A percentile compares a stretch with the other conserved stretches of the same genome.
Evolutionary conservation across 2,329 filamentous ascomycete species (phyloP).

Genomic region (Coniochaeta ligniaria): DNA sequence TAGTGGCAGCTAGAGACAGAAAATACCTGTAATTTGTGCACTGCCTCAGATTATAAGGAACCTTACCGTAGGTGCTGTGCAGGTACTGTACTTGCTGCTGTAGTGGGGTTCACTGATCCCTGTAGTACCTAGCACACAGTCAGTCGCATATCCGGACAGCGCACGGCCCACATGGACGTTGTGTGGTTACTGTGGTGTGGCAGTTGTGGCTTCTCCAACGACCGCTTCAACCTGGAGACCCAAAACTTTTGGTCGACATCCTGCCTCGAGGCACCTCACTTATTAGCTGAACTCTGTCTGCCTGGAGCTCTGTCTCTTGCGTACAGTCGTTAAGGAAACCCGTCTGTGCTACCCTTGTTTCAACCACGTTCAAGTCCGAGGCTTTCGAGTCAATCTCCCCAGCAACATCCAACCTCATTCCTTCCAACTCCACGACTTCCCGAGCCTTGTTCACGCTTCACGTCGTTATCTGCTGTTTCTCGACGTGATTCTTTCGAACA

Average conservation of each 20-base stretch:
- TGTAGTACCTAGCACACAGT: not conserved
- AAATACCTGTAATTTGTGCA: too few species aligned
- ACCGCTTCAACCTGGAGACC: not conserved
- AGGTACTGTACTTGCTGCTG: too few species aligned
- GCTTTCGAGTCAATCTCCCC: not conserved
- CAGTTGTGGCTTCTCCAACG: not conserved
- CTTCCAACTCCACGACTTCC: not conserved
- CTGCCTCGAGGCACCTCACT: not conserved
- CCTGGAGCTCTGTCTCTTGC: not conserved
- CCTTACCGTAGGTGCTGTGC: not conserved
- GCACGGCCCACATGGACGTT: not conserved
- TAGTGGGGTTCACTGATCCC: not conserved
- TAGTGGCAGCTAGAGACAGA: too few species aligned
- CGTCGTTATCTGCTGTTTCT: not conserved
- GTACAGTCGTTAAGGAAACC: not conserved
- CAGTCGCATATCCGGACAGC: not conserved
- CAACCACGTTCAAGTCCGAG: not conserved
- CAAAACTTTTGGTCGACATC: not conserved
- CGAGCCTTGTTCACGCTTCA: not conserved
- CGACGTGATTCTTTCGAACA: not conserved
- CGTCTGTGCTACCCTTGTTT: not conserved
- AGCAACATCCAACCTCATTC: not conserved
- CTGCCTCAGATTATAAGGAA: too few species aligned
- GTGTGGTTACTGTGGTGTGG: not conserved
- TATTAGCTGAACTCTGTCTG: not conserved